These are phyloP conservation scores for Daldinia concentrica DNA, from an alignment of 495 filamentous ascomycete species.

Conservation along the genomic window DNA sequence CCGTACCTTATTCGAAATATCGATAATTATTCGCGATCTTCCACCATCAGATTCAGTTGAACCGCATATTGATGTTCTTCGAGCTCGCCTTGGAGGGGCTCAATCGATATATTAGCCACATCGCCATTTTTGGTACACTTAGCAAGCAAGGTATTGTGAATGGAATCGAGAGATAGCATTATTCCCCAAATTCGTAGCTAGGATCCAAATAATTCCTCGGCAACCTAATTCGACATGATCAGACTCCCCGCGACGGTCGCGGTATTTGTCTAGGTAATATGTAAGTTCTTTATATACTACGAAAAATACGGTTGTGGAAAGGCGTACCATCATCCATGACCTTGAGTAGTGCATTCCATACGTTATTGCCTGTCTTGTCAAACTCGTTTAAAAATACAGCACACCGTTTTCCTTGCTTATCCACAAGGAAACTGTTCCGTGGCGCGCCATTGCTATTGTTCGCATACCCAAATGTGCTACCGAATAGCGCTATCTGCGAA, in stretches of 20 bases:
- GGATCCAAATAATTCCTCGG: constrained; percentile 59
- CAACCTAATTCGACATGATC: constrained; percentile 50
- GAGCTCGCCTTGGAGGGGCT: constrained; percentile 3
- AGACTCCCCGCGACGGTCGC: constrained; percentile 52
- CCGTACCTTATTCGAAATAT: not conserved
- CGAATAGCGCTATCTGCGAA: constrained; percentile 43
- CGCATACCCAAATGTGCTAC: constrained; percentile 41
- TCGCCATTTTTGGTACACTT: not conserved
- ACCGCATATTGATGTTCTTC: not conserved
- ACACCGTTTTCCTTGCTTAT: constrained; percentile 47
- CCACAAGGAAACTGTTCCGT: constrained; percentile 60
- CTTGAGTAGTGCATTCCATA: constrained; percentile 50
- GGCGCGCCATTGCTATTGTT: constrained; percentile 49
- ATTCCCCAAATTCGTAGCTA: constrained; percentile 55
- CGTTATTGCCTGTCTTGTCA: constrained; percentile 56
- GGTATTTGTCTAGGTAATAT: constrained; percentile 39
- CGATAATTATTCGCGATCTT: not conserved
- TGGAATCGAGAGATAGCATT: constrained; percentile 47
- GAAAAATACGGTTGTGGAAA: not conserved
- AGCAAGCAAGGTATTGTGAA: constrained; percentile 27
- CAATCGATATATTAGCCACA: not conserved
- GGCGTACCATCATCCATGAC: constrained; percentile 52
- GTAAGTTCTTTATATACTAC: not conserved
- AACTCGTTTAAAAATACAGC: constrained; percentile 65
- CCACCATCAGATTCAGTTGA: not conserved